Percentiles rank a stretch among this genome's conserved stretches.
Evolutionary conservation across 1,139 yeast species (phyloP).

Genomic region (Groenewaldozyma auringiensis): DNA sequence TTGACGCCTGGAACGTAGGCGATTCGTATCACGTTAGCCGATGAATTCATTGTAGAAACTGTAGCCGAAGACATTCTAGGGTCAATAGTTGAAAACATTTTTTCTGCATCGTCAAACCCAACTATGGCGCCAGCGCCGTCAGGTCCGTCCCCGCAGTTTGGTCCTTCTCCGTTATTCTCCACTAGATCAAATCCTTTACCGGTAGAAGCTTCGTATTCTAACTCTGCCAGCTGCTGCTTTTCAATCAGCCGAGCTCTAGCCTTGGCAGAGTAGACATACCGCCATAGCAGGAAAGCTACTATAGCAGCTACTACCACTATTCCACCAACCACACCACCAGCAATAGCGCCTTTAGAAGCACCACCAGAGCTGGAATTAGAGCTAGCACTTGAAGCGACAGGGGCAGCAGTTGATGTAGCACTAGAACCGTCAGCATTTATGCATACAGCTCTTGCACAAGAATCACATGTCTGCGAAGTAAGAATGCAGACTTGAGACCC

Average conservation of each 20-base stretch:
- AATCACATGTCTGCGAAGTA: slow-evolving; percentile 26
- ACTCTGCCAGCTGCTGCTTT: slow-evolving; percentile 6
- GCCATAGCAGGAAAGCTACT: slow-evolving; percentile 25
- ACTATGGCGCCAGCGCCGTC: neutral
- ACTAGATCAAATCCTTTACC: slow-evolving; percentile 7
- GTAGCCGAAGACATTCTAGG: slow-evolving; percentile 20
- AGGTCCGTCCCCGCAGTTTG: neutral
- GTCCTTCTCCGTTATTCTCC: neutral
- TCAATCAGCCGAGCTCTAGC: slow-evolving; percentile 14
- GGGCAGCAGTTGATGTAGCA: slow-evolving; percentile 1
- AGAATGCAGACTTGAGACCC: slow-evolving; percentile 24
- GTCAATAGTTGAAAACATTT: slow-evolving; percentile 4
- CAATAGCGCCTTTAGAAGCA: slow-evolving; percentile 30
- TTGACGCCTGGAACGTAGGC: slow-evolving; percentile 87
- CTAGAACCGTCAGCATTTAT: slow-evolving; percentile 3
- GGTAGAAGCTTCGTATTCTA: slow-evolving; percentile 7
- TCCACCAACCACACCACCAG: slow-evolving; percentile 36
- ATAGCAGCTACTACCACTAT: slow-evolving; percentile 25
- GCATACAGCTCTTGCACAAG: slow-evolving; percentile 25
- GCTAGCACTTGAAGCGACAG: neutral
- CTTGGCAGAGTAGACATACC: slow-evolving; percentile 19
- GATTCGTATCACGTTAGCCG: slow-evolving; percentile 79
- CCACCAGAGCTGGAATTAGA: slow-evolving; percentile 8
- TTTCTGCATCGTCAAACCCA: slow-evolving; percentile 2
- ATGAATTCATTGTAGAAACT: slow-evolving; percentile 20